Base-by-base conservation (phyloP, 2,329 filamentous ascomycete species). In the Thermothelomyces thermophilus region DNA sequence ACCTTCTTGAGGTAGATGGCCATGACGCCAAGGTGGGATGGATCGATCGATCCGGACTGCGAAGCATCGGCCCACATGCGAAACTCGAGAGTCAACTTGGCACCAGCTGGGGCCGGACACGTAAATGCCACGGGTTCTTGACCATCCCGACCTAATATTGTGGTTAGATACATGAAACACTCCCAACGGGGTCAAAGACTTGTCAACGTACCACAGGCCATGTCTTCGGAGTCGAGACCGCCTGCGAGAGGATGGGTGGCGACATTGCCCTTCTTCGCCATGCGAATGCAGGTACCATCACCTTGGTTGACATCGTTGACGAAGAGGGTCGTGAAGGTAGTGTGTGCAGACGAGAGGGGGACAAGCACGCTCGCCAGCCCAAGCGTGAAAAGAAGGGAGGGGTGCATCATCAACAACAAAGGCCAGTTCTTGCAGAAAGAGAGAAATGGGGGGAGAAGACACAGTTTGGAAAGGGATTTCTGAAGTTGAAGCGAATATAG, bases 1-100 rank as follows among this genome's bases (percentile, higher is more conserved):
- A 88, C 77, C 60, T 80, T 79, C 70, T 89, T 89, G 68, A 87
- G 71, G 66, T 89, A 90, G 20, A 89, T 77, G 24, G 84, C 77
- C 61, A 84, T 87, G 42, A 86, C 83, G 13, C 55, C 55, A 10
- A 50, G 17, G 41, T 57, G 55, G 43, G 52, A 55, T 9, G 24
- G 24, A 35, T 57, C 55, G 50, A 57, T 57, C 17, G 52, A 37
- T 10, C 55, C 55, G 3, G 76, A 72, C 30, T 72, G 62, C 22
- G 72, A 66, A 39, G 73, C 75, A 62, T 83, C 73, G 40, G 84
- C 73, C 66, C 73, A 82, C 50, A 73, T 67, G 51, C 83, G 81
- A 70, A 80, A 87, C 62, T 85, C 75, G 60, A 89, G 85, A 13
- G 79, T 83, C 50, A 87, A 67, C 17, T 73, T 76, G 24, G 76